Evolutionary conservation across 2,329 filamentous ascomycete species (phyloP), one percentile per base, ranked within the genome.

Genomic region (Basipetospora chlamydospora): DNA sequence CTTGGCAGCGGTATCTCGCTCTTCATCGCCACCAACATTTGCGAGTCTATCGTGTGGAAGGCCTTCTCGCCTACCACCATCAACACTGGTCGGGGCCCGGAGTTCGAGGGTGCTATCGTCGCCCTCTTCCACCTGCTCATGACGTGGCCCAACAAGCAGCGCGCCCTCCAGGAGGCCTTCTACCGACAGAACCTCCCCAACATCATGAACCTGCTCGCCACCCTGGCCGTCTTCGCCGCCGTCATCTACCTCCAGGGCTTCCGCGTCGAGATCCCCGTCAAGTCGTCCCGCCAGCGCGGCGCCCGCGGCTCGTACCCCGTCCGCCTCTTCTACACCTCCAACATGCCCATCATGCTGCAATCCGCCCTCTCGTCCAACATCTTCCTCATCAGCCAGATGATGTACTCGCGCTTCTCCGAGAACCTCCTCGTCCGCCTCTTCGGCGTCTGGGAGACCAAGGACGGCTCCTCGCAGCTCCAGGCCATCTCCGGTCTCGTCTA

Each of bases 341-440:
- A 98, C 80, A 98, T 98, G 92, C 90, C 90, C 57, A 98, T 98
- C 66, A 98, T 98, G 90, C 74, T 98, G 60, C 92, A 98, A 70
- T 96, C 88, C 33, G 90, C 90, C 49, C 77, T 98, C 49, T 94
- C 85, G 48, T 95, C 88, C 72, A 98, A 98, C 73, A 77, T 98
- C 64, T 98, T 98, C 78, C 70, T 98, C 46, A 86, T 98, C 67
- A 90, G 82, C 58, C 90, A 98, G 72, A 96, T 96, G 87, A 77
- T 98, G 48, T 96, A 93, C 77, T 93, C 84, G 44, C 87, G 88
- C 61, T 96, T 98, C 73, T 90, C 86, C 32, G 90, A 98, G 67
- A 98, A 98, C 73, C 80, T 98, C 44, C 77, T 98, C 41, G 90
- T 98, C 63, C 85, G 84, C 58, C 82, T 98, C 53, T 81, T 98